A percentile compares a stretch with the other conserved stretches of the same genome.
These are phyloP conservation scores for Pichia occidentalis DNA, from an alignment of 805 yeast species.

Conservation along the genomic window DNA sequence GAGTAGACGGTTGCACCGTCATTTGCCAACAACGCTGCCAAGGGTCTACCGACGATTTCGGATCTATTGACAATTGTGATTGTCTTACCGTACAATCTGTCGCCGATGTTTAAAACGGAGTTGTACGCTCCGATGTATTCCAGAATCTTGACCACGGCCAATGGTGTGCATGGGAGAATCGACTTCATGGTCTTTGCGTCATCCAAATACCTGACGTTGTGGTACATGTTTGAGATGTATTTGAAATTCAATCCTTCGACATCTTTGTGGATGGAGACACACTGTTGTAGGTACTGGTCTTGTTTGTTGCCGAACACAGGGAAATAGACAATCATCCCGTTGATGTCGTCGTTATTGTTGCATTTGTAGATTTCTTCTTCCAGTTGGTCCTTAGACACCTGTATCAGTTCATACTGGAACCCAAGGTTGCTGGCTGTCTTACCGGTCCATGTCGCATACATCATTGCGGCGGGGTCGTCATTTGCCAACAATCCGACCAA, in stretches of 20 bases:
- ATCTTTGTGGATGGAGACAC: slow-evolving; percentile 84
- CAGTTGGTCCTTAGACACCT: slow-evolving; percentile 68
- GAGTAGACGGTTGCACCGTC: slow-evolving; percentile 97
- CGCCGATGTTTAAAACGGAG: slow-evolving; percentile 74
- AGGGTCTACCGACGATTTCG: slow-evolving; percentile 95
- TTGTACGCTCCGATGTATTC: slow-evolving; percentile 89
- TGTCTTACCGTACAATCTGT: slow-evolving; percentile 88
- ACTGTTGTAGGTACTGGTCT: slow-evolving; percentile 93
- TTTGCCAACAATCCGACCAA: slow-evolving; percentile 91
- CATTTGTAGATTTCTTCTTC: slow-evolving; percentile 82
- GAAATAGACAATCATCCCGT: slow-evolving; percentile 95
- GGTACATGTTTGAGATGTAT: slow-evolving; percentile 91
- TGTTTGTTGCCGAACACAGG: slow-evolving; percentile 95
- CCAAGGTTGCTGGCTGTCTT: slow-evolving; percentile 85
- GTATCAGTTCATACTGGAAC: slow-evolving; percentile 70
- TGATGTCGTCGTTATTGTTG: slow-evolving; percentile 64
- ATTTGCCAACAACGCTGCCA: slow-evolving; percentile 92
- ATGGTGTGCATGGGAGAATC: slow-evolving; percentile 92
- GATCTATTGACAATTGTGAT: slow-evolving; percentile 87
- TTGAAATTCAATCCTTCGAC: slow-evolving; percentile 92
- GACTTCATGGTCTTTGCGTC: slow-evolving; percentile 60
- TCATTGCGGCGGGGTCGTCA: slow-evolving; percentile 87
- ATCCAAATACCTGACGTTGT: slow-evolving; percentile 82
- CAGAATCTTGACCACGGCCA: slow-evolving; percentile 88
- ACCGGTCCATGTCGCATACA: slow-evolving; percentile 95